phyloP scores from a whole-genome alignment of 148 eudicot species.

The Simmondsia chinensis region DNA sequence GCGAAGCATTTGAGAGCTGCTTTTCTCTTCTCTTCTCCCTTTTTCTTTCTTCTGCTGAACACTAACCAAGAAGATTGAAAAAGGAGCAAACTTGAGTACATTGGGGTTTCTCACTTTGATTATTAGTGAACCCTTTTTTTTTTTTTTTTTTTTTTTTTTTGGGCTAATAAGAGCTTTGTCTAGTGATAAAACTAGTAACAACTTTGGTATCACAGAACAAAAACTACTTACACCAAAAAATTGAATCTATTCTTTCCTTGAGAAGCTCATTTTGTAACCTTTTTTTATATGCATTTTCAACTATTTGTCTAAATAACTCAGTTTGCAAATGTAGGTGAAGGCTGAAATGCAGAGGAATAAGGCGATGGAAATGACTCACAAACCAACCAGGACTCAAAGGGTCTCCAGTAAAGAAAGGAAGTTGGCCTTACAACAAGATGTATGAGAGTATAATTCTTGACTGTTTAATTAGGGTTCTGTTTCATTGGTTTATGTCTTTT shows the following conservation, averaged over 20 bases:
- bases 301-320: constrained; percentile 2
- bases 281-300: constrained; percentile 1
- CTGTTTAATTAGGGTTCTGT: background rate
- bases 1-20: too few relatives aligned
- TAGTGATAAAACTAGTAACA: too few relatives aligned
- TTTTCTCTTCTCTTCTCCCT: background rate
- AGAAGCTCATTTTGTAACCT: constrained; percentile 15
- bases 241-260: constrained; percentile 36
- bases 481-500: background rate
- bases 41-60: background rate
- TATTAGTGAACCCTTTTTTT: background rate
- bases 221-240: too few relatives aligned
- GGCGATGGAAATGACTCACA: constrained; percentile 30
- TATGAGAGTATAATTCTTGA: constrained; percentile 8
- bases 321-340: constrained; percentile 21
- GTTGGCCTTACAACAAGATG: constrained; percentile 66
- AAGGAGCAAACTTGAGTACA: too few relatives aligned
- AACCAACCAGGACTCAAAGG: constrained; percentile 20
- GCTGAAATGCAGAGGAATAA: constrained; percentile 29
- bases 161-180: constrained; percentile 5
- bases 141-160: constrained; percentile 8
- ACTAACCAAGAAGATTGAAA: constrained; percentile 6
- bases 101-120: constrained; percentile 1
- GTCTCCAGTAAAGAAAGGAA: constrained; percentile 36
- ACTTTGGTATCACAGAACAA: too few relatives aligned